Conservation (phyloP, 2,329 filamentous ascomycete species). For the Mollisiaceae sp. region DNA sequence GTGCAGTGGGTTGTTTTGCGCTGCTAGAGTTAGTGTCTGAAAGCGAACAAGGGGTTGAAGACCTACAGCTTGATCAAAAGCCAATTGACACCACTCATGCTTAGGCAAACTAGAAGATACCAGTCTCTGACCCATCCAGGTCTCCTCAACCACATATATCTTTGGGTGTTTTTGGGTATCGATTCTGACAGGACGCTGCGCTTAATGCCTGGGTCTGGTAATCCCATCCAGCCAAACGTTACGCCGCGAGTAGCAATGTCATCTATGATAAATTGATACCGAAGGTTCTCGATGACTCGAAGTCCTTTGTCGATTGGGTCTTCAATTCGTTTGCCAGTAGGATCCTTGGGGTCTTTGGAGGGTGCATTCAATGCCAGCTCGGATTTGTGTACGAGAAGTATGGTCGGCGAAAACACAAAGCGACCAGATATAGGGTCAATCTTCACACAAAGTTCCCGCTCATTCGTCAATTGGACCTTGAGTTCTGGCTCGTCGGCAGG, state of each 20-base stretch:
- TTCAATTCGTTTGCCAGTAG: background rate
- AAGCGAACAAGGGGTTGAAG: background rate
- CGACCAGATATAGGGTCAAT: slow-evolving; percentile 82
- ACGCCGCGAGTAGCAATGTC: slow-evolving; percentile 64
- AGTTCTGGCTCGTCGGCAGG: slow-evolving; percentile 69
- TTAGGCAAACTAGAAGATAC: slow-evolving; percentile 73
- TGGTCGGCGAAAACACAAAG: slow-evolving; percentile 72
- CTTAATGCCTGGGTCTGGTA: slow-evolving; percentile 49
- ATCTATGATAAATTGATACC: slow-evolving; percentile 65
- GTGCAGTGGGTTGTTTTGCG: slow-evolving; percentile 20
- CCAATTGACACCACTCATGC: slow-evolving; percentile 77
- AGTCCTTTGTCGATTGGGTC: slow-evolving; percentile 61
- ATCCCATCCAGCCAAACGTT: slow-evolving; percentile 66
- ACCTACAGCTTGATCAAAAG: slow-evolving; percentile 70
- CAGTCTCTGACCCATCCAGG: slow-evolving; percentile 74
- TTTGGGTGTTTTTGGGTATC: slow-evolving; percentile 65
- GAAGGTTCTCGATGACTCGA: slow-evolving; percentile 62
- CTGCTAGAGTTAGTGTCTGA: slow-evolving; percentile 40
- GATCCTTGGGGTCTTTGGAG: slow-evolving; percentile 47
- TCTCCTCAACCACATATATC: slow-evolving; percentile 70
- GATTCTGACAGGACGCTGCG: slow-evolving; percentile 62
- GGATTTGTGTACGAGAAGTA: slow-evolving; percentile 57
- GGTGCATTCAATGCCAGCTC: slow-evolving; percentile 69
- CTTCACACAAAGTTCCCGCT: slow-evolving; percentile 63
- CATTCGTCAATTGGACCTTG: slow-evolving; percentile 70